Conservation (phyloP, 768 basidiomycete species). For the Phaffia tasmanica region DNA sequence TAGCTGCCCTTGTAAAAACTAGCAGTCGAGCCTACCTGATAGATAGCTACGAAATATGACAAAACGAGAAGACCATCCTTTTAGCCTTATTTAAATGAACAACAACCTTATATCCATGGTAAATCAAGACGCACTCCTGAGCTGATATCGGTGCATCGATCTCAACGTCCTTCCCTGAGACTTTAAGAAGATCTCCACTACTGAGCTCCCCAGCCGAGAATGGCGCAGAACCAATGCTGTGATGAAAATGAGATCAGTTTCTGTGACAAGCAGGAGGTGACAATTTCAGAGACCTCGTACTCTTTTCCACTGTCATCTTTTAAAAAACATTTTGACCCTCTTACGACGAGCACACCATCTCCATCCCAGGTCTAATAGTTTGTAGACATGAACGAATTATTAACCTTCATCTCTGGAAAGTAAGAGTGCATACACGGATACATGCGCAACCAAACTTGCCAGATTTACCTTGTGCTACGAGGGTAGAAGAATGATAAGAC, state of each 20-base stretch:
- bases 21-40: constrained; percentile 16
- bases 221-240: not conserved
- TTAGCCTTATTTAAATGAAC: not conserved
- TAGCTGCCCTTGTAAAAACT: too few species aligned
- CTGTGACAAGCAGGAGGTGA: not conserved
- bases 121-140: constrained; percentile 4
- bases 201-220: constrained; percentile 4
- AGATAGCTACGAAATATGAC: constrained; percentile 2
- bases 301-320: constrained; percentile 35
- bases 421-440: too few species aligned
- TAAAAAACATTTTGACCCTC: constrained; percentile 53
- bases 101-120: not conserved
- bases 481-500: not conserved
- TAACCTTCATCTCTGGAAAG: not conserved
- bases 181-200: constrained; percentile 28
- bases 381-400: not conserved
- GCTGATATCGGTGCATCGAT: constrained; percentile 26
- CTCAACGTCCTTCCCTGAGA: constrained; percentile 32
- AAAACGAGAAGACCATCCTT: not conserved
- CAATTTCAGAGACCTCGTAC: constrained; percentile 16
- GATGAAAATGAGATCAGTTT: not conserved
- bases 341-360: constrained; percentile 29
- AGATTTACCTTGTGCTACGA: constrained; percentile 20
- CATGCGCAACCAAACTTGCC: too few species aligned
- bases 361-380: constrained; percentile 63